These are phyloP conservation scores for Lineolata rhizophorae DNA, from an alignment of 495 filamentous ascomycete species.

Conservation along the genomic window DNA sequence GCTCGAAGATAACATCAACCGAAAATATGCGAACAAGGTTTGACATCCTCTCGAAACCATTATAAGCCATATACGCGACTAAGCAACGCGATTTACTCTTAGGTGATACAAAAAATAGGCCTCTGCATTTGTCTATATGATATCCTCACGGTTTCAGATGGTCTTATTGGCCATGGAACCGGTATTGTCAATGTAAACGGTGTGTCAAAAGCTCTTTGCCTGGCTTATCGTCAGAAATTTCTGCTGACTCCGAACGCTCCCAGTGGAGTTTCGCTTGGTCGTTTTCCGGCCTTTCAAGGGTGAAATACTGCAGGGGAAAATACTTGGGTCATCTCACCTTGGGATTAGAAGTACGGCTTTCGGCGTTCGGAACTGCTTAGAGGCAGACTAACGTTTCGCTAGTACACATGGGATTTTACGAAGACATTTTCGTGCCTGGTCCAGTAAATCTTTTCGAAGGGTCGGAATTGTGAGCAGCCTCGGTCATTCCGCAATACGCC, in stretches of 20 bases:
- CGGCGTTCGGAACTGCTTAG: not conserved
- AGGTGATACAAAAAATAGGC: constrained; percentile 60
- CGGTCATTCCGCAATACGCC: not conserved
- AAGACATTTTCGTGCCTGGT: constrained; percentile 61
- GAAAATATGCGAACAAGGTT: constrained; percentile 87
- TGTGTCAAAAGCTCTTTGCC: constrained; percentile 15
- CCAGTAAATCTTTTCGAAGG: constrained; percentile 41
- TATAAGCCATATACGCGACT: not conserved
- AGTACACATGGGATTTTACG: constrained; percentile 79
- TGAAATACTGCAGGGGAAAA: constrained; percentile 67
- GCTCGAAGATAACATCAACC: constrained; percentile 84
- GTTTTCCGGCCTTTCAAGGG: constrained; percentile 89
- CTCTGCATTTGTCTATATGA: constrained; percentile 86
- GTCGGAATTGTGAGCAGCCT: constrained; percentile 44
- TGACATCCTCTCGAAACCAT: constrained; percentile 1
- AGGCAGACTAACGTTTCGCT: constrained; percentile 1
- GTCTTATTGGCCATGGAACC: constrained; percentile 72
- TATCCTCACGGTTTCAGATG: constrained; percentile 66
- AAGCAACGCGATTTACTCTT: not conserved
- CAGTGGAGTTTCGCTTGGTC: constrained; percentile 80
- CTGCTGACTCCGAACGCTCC: constrained; percentile 3
- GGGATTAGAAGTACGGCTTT: constrained; percentile 51
- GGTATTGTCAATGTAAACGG: constrained; percentile 85
- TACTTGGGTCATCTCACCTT: constrained; percentile 40
- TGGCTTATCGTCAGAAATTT: not conserved